A percentile compares a stretch with the other conserved stretches of the same genome.
phyloP scores from a whole-genome alignment of 1,284 basidiomycete species.

The Cryptococcus jaspeensis region DNA sequence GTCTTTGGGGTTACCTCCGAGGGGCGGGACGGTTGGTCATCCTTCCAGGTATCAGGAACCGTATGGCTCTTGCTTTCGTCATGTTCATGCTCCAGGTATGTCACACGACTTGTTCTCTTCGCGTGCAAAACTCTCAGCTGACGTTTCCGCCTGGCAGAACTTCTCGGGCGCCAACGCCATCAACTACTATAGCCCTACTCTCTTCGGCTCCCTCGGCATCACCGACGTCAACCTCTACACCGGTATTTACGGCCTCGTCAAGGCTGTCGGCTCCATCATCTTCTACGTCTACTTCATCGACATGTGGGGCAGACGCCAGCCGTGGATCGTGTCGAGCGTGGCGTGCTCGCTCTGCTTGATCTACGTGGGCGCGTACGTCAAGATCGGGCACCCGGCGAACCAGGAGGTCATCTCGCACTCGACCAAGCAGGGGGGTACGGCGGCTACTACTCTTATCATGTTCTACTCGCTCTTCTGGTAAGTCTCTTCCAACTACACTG shows the following conservation, averaged over 20 bases:
- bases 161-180: constrained; percentile 29
- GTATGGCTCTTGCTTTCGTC: constrained; percentile 30
- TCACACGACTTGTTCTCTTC: background rate
- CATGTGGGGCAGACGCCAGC: constrained; percentile 33
- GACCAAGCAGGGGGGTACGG: constrained; percentile 21
- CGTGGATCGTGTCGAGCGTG: constrained; percentile 28
- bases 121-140: constrained; percentile 24
- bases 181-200: constrained; percentile 31
- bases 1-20: constrained; percentile 19
- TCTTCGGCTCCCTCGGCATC: constrained; percentile 49
- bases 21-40: constrained; percentile 19
- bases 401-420: constrained; percentile 15
- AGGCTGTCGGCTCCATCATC: constrained; percentile 29
- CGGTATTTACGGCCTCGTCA: constrained; percentile 52
- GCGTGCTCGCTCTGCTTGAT: constrained; percentile 25
- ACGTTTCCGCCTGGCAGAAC: constrained; percentile 26
- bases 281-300: constrained; percentile 41
- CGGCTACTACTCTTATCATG: constrained; percentile 31
- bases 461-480: constrained; percentile 27
- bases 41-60: constrained; percentile 32
- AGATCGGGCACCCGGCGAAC: constrained; percentile 20
- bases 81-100: constrained; percentile 40
- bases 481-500: background rate
- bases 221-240: constrained; percentile 45
- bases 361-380: constrained; percentile 34